A percentile compares a stretch with the other conserved stretches of the same genome.
These are phyloP conservation scores for Durotheca rogersii DNA, from an alignment of 495 filamentous ascomycete species.

Conservation along the genomic window DNA sequence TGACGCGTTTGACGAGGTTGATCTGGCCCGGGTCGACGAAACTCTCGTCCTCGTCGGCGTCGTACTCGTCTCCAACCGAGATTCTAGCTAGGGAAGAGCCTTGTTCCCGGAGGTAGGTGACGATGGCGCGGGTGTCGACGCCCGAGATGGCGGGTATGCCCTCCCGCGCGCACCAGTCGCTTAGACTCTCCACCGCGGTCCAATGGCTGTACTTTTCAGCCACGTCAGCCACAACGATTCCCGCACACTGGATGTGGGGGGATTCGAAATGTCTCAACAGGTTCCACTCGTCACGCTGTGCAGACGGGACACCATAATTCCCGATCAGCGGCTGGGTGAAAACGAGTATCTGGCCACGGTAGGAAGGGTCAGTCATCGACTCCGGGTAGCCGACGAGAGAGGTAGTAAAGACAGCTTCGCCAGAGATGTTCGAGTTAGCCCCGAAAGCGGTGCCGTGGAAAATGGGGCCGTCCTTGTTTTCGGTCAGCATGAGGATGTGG, in stretches of 20 bases:
- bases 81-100: constrained; percentile 94
- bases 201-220: constrained; percentile 94
- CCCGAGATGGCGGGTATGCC: constrained; percentile 95
- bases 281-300: constrained; percentile 71
- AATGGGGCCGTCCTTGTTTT: constrained; percentile 72
- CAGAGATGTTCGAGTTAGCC: constrained; percentile 86
- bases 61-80: constrained; percentile 95
- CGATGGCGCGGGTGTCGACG: constrained; percentile 94
- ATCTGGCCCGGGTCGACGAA: constrained; percentile 94
- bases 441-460: constrained; percentile 93
- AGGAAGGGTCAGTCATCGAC: constrained; percentile 97
- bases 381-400: constrained; percentile 94
- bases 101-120: constrained; percentile 91
- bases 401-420: constrained; percentile 94
- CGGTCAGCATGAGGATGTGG: constrained; percentile 8
- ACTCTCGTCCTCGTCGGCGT: constrained; percentile 96
- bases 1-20: constrained; percentile 91
- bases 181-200: constrained; percentile 93
- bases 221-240: constrained; percentile 92
- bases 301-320: constrained; percentile 93
- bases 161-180: constrained; percentile 92
- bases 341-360: constrained; percentile 96
- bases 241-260: constrained; percentile 92
- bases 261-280: constrained; percentile 93
- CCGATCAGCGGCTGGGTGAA: constrained; percentile 99